Base-by-base conservation (phyloP, 1,139 yeast genomes). In the Petasospora rhodanensis region DNA sequence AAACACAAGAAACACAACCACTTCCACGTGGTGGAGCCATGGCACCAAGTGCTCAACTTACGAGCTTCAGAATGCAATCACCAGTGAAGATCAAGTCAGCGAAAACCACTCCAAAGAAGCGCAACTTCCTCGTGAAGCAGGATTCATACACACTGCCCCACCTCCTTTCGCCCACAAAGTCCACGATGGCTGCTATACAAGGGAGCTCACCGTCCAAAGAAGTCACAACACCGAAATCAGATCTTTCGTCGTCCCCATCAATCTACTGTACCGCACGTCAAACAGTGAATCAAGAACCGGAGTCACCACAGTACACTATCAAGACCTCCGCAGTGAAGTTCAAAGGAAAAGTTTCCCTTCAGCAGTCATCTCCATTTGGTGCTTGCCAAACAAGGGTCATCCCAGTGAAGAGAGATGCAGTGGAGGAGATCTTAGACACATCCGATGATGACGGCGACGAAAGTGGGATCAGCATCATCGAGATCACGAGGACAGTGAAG, bases 261-360 rank as follows among this genome's bases (percentile, higher is more conserved):
- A 18, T 48, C 9, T 50, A 48, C 22, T 34, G 39, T 22, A 48
- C 53, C 2, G 53, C 53, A 2, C 40, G 40, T 13, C 46, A 46
- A 20, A 31, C 35, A 5, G 21, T 15, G n/a, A n/a, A n/a, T 5
- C 30, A 24, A 1, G 24, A 21, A 6, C 7, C 13, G 1, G 16
- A 32, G 2, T 30, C 41, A 3, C 32, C 39, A 4, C 28, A 19
- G 6, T 39, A 28, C 18, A 43, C 41, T 16, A 35, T 35, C 14
- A 28, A 35, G 21, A 38, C 39, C 1, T 37, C 50, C 10, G 39
- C 41, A 7, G 42, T 49, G 6, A 28, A 26, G 19, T 42, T 43
- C 13, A 42, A 37, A 21, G 54, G 54, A 2, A 24, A 23, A 6
- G 32, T 47, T 4, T 19, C 24, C 2, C 11, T 38, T n/a, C 34